Base-by-base conservation (phyloP, 169 alveolate genomes). In the Plasmodium falciparum region DNA sequence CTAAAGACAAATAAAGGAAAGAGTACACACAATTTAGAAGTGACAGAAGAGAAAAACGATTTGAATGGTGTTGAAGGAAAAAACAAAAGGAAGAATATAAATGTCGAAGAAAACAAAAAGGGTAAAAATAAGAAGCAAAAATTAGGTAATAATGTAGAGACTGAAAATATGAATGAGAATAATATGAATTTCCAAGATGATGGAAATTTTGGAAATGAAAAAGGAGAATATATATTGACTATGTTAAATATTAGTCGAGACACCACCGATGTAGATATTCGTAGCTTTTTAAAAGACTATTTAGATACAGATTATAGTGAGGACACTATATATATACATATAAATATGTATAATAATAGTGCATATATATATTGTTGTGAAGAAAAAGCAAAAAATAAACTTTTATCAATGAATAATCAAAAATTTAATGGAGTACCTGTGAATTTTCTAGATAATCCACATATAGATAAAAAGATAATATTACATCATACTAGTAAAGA, bases 331-430 rank as follows among this genome's bases (percentile, higher is more conserved):
- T 5, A 5, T 7, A 17, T 58, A 24, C 4, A 69, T 12, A 29
- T 74, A 11, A 63, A 39, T 17, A 7, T 5, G 7, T 15, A 43
- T 20, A 39, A 52, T 54, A 69, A 69, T 26, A 33, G 65, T 69
- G 91, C 85, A 12, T 83, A 33, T 83, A n/a, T 83, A 9, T 69
- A 56, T 69, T 69, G 91, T 47, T 43, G 45, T n/a, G 83, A 54
- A 2, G 22, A 43, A 15, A 52, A 69, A 2, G 45, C 58, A 2
- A 67, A 22, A 17, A 83, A 83, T n/a, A 12, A 26, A n/a, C 49
- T 76, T 1, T 69, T 69, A n/a, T 9, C 20, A 12, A 76, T 50
- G 39, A 9, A 63, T 13, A 76, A 65, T 7, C 78, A 63, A 15
- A 45, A 66, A 26, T 76, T 76, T 59, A 63, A 76, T 8, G 89